Evolutionary conservation across 306 rosid species (phyloP), one percentile per base, ranked within the genome.

Genomic region (Potentilla sterilis): DNA sequence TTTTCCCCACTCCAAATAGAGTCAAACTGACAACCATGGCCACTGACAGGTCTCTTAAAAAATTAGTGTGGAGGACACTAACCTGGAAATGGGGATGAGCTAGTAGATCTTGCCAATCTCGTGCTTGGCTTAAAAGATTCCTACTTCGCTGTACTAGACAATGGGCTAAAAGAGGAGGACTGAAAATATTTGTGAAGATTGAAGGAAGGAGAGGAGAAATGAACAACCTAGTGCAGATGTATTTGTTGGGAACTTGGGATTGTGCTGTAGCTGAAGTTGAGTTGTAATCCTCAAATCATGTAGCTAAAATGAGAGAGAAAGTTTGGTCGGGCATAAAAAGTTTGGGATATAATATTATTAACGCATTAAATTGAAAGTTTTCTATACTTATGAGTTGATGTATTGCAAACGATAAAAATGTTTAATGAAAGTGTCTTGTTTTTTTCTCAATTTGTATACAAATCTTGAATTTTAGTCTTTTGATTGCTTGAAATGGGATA

Each of bases 1-100:
- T 21, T 8, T 15, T 15, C 54, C 47, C 41, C 0, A 35, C 42
- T 57, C 43, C 32, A 73, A 12, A 58, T 42, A 64, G 13, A 52
- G 69, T 58, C 69, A 32, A 43, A 16, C 59, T 42, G 69, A 74
- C 77, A 59, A 18, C 58, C 57, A 44, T 28, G 9, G 43, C 58
- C 37, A 43, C 69, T 9, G 46, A 43, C 46, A 3, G 12, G 44
- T 2, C 37, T 59, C 14, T 14, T 15, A 35, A 74, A 42, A 41
- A 19, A 41, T n/a, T 6, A 57, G 4, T 35, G 35, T 1, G 32
- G 67, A 61, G 32, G 13, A 24, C 76, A 59, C 44, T 9, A 2
- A 24, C 13, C 52, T 16, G n/a, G 44, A 49, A 43, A 59, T 28
- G 34, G 48, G 55, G 69, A 42, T 28, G 58, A 28, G n/a, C 24